A percentile compares a stretch with the other conserved stretches of the same genome.
phyloP scores from a whole-genome alignment of 2,329 filamentous ascomycete species.

The Venturia carpophila region DNA sequence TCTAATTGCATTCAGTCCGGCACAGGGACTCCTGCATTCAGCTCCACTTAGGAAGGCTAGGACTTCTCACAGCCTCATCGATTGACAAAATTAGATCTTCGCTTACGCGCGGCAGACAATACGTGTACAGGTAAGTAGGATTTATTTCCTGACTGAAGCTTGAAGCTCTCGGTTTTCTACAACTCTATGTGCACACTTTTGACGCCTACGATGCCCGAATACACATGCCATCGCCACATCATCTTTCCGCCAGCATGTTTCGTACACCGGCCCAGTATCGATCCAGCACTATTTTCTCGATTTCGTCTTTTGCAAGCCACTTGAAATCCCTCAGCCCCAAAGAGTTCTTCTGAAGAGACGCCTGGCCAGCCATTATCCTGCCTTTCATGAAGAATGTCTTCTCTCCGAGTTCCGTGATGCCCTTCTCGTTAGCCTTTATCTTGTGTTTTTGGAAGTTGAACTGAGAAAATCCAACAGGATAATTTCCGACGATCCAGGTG shows the following conservation, averaged over 20 bases:
- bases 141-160: neutral
- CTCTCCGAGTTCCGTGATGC: conserved; percentile 48
- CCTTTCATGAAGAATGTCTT: conserved; percentile 97
- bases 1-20: neutral
- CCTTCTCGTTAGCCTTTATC: conserved; percentile 24
- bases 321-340: conserved; percentile 74
- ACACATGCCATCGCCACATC: neutral
- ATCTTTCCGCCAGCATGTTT: conserved; percentile 79
- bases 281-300: conserved; percentile 56
- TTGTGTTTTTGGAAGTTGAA: conserved; percentile 29
- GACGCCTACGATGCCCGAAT: neutral
- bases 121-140: neutral
- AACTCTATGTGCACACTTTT: neutral
- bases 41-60: neutral
- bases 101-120: conserved; percentile 5
- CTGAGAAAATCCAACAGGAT: conserved; percentile 66
- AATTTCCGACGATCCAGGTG: conserved; percentile 91
- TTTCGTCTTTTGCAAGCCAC: conserved; percentile 88
- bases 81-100: neutral
- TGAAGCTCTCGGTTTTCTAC: neutral
- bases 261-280: conserved; percentile 68
- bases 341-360: conserved; percentile 63
- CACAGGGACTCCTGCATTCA: neutral
- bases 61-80: neutral
- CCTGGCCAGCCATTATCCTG: conserved; percentile 95